Percentiles rank a stretch among this genome's conserved stretches.
phyloP scores from a whole-genome alignment of 2,329 filamentous ascomycete genomes.

The Fonsecaea multimorphosa region DNA sequence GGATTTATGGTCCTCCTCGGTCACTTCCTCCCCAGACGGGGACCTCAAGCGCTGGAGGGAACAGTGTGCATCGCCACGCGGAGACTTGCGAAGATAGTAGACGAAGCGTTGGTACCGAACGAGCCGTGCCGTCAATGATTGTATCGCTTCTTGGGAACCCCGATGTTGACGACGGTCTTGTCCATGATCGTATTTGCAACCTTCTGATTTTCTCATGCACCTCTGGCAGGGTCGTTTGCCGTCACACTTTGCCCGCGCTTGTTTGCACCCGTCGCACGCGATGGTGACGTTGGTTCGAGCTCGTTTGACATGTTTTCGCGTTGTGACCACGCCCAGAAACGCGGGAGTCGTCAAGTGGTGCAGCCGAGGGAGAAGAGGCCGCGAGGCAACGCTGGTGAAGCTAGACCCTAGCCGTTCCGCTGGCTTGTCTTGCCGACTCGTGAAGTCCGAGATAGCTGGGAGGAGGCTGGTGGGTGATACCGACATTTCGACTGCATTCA shows the following conservation, averaged over 20 bases:
- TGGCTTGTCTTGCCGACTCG: background rate
- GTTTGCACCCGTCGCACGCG: constrained; percentile 53
- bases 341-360: background rate
- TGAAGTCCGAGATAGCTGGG: background rate
- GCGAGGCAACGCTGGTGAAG: background rate
- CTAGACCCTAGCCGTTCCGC: background rate
- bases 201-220: constrained; percentile 36
- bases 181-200: constrained; percentile 19
- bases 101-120: constrained; percentile 21
- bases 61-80: background rate
- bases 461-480: background rate
- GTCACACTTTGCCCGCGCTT: constrained; percentile 53
- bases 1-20: background rate
- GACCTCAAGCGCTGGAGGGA: background rate
- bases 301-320: background rate
- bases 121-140: constrained; percentile 12
- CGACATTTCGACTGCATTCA: background rate
- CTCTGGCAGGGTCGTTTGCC: constrained; percentile 51
- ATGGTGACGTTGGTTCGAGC: constrained; percentile 53
- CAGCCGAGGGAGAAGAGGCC: constrained; percentile 6
- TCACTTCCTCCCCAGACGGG: background rate
- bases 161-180: constrained; percentile 20
- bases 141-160: constrained; percentile 4
- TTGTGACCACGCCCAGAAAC: background rate
- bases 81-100: constrained; percentile 8